phyloP scores from a whole-genome alignment of 2,329 filamentous ascomycete genomes.

The Colletotrichum musicola region DNA sequence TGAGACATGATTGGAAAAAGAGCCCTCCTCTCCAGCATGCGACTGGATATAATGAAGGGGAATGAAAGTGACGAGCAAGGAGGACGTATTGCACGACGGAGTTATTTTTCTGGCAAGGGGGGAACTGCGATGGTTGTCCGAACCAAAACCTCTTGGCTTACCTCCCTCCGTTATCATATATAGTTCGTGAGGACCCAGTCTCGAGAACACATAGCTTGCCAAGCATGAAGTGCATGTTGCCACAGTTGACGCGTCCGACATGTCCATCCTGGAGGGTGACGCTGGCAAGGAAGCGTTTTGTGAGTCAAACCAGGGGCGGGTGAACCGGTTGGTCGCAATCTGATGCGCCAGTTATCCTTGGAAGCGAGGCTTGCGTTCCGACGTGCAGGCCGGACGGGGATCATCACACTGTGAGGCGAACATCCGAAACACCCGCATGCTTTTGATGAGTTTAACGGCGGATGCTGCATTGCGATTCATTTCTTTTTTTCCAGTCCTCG shows the following conservation, averaged over 20 bases:
- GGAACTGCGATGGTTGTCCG: background rate
- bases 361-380: conserved; percentile 6
- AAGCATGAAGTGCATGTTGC: conserved; percentile 19
- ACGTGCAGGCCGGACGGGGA: background rate
- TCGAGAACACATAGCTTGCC: conserved; percentile 23
- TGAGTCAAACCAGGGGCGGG: background rate
- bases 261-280: background rate
- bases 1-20: conserved; percentile 48
- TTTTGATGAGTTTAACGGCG: background rate
- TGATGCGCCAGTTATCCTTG: background rate
- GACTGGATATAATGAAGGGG: conserved; percentile 3
- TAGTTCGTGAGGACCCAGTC: conserved; percentile 27
- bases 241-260: conserved; percentile 29
- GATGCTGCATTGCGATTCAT: background rate
- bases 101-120: conserved; percentile 4
- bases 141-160: background rate
- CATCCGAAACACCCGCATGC: background rate
- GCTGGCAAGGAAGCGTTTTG: background rate
- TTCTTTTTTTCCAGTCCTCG: background rate
- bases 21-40: background rate
- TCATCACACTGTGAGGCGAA: background rate
- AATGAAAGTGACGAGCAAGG: background rate
- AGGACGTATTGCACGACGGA: conserved; percentile 15
- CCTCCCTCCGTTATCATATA: conserved; percentile 13
- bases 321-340: background rate